These are phyloP conservation scores for Sugiyamaella novakii DNA, from an alignment of 1,139 yeast species.

Conservation along the genomic window DNA sequence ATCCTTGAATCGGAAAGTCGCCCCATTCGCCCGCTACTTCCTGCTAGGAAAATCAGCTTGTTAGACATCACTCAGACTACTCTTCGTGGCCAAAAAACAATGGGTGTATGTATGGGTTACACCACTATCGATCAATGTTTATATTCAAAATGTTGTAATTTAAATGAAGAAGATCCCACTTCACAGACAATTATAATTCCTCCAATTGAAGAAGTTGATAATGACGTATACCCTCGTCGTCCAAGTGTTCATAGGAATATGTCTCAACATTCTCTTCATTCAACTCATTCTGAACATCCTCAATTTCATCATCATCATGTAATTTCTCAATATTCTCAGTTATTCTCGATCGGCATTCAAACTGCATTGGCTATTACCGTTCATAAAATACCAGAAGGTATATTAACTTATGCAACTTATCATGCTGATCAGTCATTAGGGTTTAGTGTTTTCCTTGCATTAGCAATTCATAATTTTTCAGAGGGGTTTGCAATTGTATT, in stretches of 20 bases:
- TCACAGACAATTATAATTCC: slow-evolving; percentile 12
- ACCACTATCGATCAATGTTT: slow-evolving; percentile 26
- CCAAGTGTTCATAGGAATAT: not conserved
- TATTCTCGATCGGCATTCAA: slow-evolving; percentile 84
- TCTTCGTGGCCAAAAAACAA: slow-evolving; percentile 37
- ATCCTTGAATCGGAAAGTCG: not conserved
- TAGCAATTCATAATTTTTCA: slow-evolving; percentile 87
- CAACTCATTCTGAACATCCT: slow-evolving; percentile 18
- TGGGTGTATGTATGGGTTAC: slow-evolving; percentile 59
- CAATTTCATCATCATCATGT: slow-evolving; percentile 72
- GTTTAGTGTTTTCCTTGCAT: slow-evolving; percentile 74
- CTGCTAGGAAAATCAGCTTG: slow-evolving; percentile 21
- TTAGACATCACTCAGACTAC: slow-evolving; percentile 36
- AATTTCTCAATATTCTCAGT: slow-evolving; percentile 71
- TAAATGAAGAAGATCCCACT: not conserved
- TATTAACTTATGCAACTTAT: slow-evolving; percentile 78
- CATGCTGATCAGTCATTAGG: slow-evolving; percentile 76
- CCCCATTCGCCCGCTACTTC: not conserved
- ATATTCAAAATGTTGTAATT: slow-evolving; percentile 15
- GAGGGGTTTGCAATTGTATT: slow-evolving; percentile 95
- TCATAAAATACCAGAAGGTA: slow-evolving; percentile 95
- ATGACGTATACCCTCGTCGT: slow-evolving; percentile 5
- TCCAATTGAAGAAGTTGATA: slow-evolving; percentile 8
- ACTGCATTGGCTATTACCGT: slow-evolving; percentile 85
- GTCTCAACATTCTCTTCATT: slow-evolving; percentile 8